A percentile compares a stretch with the other conserved stretches of the same genome.
Evolutionary conservation across 768 basidiomycete species (phyloP).

Genomic region (Filobasidium floriforme): DNA sequence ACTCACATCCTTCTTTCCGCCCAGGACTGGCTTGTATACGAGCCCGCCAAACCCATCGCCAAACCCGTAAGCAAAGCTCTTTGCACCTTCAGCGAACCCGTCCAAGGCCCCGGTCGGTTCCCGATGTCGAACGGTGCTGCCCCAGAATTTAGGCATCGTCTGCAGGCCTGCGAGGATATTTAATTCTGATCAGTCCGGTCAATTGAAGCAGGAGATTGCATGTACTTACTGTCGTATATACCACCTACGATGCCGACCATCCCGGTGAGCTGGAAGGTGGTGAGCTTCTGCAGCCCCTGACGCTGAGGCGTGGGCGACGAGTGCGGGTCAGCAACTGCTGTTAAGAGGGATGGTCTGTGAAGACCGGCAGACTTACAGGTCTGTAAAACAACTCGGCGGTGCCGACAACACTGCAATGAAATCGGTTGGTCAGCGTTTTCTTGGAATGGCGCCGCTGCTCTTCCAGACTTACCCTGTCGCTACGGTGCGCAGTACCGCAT

Average conservation of each 20-base stretch:
- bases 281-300: not conserved
- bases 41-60: constrained; percentile 48
- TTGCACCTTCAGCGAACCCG: constrained; percentile 52
- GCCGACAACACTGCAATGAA: constrained; percentile 39
- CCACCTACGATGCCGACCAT: constrained; percentile 33
- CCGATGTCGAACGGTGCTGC: constrained; percentile 10
- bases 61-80: constrained; percentile 46
- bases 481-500: constrained; percentile 6
- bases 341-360: no score
- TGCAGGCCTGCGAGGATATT: constrained; percentile 13
- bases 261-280: constrained; percentile 17
- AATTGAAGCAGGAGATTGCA: not conserved
- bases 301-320: no score
- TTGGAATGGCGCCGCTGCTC: not conserved
- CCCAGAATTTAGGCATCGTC: constrained; percentile 20
- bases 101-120: constrained; percentile 49
- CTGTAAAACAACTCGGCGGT: constrained; percentile 53
- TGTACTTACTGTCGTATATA: constrained; percentile 48
- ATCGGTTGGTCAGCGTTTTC: not conserved
- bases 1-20: constrained; percentile 46
- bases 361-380: constrained; percentile 23
- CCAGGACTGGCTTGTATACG: constrained; percentile 46
- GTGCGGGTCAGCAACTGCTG: no score
- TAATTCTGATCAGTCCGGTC: not conserved
- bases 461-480: constrained; percentile 12